Conservation (phyloP, 805 yeast genomes). For the Suhomyces tanzawaensis region DNA sequence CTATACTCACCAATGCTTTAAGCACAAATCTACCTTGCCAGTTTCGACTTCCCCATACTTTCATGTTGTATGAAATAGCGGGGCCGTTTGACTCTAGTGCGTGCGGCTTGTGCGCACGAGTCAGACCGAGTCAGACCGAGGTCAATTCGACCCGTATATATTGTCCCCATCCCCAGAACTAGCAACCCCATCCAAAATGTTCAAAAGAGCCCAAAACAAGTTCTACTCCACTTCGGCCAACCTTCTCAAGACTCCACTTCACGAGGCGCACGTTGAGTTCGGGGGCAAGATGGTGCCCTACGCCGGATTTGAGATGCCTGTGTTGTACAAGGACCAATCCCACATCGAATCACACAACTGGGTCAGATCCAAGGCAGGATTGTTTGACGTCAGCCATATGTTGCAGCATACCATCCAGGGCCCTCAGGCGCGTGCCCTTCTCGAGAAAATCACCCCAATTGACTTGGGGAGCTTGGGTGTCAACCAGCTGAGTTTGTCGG, state of each 20-base stretch:
- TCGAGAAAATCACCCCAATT: constrained; percentile 85
- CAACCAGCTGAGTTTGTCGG: constrained; percentile 71
- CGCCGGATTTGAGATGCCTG: constrained; percentile 97
- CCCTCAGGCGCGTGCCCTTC: constrained; percentile 57
- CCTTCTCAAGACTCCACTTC: constrained; percentile 70
- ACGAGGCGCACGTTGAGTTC: constrained; percentile 70
- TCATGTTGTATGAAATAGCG: too few relatives aligned
- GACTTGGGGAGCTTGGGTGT: constrained; percentile 60
- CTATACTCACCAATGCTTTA: too few relatives aligned
- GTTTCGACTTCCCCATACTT: too few relatives aligned
- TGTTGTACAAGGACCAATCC: constrained; percentile 75
- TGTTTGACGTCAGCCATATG: constrained; percentile 98
- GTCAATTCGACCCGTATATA: not conserved
- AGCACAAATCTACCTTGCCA: not conserved
- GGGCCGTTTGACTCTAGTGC: too few relatives aligned
- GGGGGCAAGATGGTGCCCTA: constrained; percentile 94
- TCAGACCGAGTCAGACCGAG: not conserved
- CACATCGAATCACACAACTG: constrained; percentile 93
- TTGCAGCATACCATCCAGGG: constrained; percentile 83
- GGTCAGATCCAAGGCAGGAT: constrained; percentile 85
- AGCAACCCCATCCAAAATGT: constrained; percentile 1
- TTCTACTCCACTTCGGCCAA: constrained; percentile 22
- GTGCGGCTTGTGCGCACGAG: too few relatives aligned
- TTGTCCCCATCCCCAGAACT: not conserved
- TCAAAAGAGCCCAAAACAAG: constrained; percentile 2